A percentile compares a stretch with the other conserved stretches of the same genome.
phyloP scores from a whole-genome alignment of 148 eudicot species.

The Fagopyrum esculentum region DNA sequence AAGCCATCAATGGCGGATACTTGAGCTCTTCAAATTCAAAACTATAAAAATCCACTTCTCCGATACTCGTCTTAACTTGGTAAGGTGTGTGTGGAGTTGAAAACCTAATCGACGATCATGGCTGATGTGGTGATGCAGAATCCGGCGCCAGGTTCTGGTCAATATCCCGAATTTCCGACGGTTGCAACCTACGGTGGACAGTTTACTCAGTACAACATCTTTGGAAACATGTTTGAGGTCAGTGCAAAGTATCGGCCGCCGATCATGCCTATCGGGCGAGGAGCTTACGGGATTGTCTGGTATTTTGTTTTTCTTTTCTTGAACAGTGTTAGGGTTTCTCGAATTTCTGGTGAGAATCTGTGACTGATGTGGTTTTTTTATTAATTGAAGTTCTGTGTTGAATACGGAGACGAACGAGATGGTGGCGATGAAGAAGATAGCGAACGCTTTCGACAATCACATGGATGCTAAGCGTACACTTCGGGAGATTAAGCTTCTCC shows the following conservation, averaged over 20 bases:
- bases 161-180: slow-evolving; percentile 52
- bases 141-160: slow-evolving; percentile 21
- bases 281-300: slow-evolving; percentile 98
- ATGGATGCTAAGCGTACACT: slow-evolving; percentile 96
- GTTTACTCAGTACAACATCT: slow-evolving; percentile 64
- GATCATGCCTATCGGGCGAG: slow-evolving; percentile 90
- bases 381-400: slow-evolving; percentile 58
- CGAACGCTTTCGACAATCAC: slow-evolving; percentile 85
- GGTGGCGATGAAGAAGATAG: slow-evolving; percentile 95
- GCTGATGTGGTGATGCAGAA: slow-evolving; percentile 19
- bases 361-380: not conserved
- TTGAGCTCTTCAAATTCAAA: not conserved
- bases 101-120: slow-evolving; percentile 9
- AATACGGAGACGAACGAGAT: slow-evolving; percentile 76
- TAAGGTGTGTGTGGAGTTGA: not conserved
- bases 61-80: not conserved
- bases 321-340: not conserved
- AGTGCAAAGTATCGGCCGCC: slow-evolving; percentile 84
- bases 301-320: slow-evolving; percentile 15
- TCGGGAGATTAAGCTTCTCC: slow-evolving; percentile 90
- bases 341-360: not conserved
- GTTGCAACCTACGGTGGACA: slow-evolving; percentile 57
- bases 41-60: not conserved
- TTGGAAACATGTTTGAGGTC: slow-evolving; percentile 62
- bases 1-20: not conserved